Base-by-base conservation (phyloP, 1,284 basidiomycete species). In the Naganishia liquefaciens region DNA sequence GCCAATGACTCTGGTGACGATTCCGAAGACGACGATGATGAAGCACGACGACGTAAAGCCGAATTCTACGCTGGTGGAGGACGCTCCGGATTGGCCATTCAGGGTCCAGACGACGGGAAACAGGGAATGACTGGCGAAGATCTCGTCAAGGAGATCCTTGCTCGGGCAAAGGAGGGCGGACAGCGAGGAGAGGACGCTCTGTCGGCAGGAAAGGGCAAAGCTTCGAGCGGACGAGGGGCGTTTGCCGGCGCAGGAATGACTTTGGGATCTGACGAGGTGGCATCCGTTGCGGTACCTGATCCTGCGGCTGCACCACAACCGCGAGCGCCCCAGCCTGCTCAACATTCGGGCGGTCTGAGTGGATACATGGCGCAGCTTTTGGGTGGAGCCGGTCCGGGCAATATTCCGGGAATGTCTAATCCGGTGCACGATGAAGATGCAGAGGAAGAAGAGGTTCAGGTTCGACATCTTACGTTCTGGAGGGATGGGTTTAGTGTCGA, bases 401-500 rank as follows among this genome's bases (percentile, higher is more conserved):
- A 42, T 54, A 63, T 68, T 47, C 55, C 64, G 11, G 51, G 67
- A 46, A 60, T 65, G 65, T 64, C 69, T 17, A 71, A 72, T 13
- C 63, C 65, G 1, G 68, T 74, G 2, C 77, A 77, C 0, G 78
- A 79, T 0, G 77, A 77, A 15, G 77, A 78, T 15, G 81, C 80
- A 54, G 84, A 82, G 25, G 85, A 86, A 27, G 82, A 84, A 49
- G 83, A 85, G 65, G 82, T 84, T 0, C 89, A 84, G 0, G 85
- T 88, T 52, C 87, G 95, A 13, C 84, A 87, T 63, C 81, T 98
- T 42, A 95, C 90, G 0, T 93, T 99, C 79, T 99, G 96, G 95
- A 83, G 87, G 40, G 86, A 98, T 70, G 95, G 95, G 0, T 98
- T 98, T 79, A 89, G 88, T 51, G 86, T 99, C 63, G 93, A 95